Percentiles rank a stretch among this genome's conserved stretches.
Conservation (phyloP, 495 filamentous ascomycete species). For the Ascobolus immersus region DNA sequence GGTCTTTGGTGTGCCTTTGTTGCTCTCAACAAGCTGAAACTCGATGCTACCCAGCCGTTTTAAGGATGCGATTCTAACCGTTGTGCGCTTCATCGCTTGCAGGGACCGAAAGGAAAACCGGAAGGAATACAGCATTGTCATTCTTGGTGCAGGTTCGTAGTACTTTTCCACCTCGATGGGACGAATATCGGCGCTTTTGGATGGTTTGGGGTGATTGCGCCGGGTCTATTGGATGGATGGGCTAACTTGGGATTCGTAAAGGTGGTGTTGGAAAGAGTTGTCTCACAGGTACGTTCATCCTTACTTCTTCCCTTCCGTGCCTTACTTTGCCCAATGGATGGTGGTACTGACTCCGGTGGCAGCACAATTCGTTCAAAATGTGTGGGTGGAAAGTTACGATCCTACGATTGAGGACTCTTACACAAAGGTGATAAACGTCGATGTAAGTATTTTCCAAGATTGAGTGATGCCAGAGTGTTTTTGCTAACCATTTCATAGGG, state of each 20-base stretch:
- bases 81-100: no score
- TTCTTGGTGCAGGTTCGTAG: slow-evolving; percentile 55
- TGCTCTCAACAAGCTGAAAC: no score
- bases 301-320: slow-evolving; percentile 10
- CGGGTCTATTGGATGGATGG: slow-evolving; percentile 6
- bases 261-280: slow-evolving; percentile 96
- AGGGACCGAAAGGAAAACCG: no score
- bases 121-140: slow-evolving; percentile 84
- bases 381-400: slow-evolving; percentile 98
- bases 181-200: slow-evolving; percentile 1
- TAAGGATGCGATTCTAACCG: no score
- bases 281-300: slow-evolving; percentile 52
- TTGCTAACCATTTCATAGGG: slow-evolving; percentile 29
- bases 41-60: no score
- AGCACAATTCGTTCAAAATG: slow-evolving; percentile 98
- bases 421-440: slow-evolving; percentile 75
- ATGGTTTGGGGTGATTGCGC: slow-evolving; percentile 1
- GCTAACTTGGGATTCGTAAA: slow-evolving; percentile 17
- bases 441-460: slow-evolving; percentile 32
- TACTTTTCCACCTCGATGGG: not conserved
- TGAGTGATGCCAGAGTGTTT: slow-evolving; percentile 2
- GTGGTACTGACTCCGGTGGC: slow-evolving; percentile 12
- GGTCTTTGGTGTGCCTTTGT: no score
- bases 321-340: slow-evolving; percentile 3
- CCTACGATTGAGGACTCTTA: slow-evolving; percentile 98